phyloP scores from a whole-genome alignment of 164 flowering plant species.

The Macadamia tetraphylla region DNA sequence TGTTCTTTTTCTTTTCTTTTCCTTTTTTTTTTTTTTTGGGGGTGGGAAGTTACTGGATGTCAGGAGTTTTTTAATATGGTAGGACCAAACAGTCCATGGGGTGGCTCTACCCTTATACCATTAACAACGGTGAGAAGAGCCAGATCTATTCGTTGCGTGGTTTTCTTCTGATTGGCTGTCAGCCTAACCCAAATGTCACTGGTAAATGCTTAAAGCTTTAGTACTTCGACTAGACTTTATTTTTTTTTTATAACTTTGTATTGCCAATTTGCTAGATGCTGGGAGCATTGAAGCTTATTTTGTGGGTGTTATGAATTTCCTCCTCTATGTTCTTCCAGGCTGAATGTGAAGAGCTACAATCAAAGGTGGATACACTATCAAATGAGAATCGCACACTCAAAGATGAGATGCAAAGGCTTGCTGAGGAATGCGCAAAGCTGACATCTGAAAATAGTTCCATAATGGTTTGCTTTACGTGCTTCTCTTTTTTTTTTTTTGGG shows the following conservation, averaged over 20 bases:
- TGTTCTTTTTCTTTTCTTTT: too few relatives aligned
- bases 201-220: background rate
- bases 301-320: too few relatives aligned
- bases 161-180: too few relatives aligned
- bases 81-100: too few relatives aligned
- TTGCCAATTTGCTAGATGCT: background rate
- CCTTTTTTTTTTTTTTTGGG: too few relatives aligned
- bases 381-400: conserved; percentile 55
- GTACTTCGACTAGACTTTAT: background rate
- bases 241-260: background rate
- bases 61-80: too few relatives aligned
- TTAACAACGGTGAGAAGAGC: too few relatives aligned
- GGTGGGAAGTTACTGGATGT: too few relatives aligned
- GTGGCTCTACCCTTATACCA: too few relatives aligned
- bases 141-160: too few relatives aligned
- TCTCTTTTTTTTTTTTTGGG: background rate
- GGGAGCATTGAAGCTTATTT: background rate
- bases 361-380: conserved; percentile 53
- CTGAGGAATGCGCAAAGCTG: conserved; percentile 72
- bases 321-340: conserved; percentile 39
- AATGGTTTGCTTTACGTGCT: conserved; percentile 34
- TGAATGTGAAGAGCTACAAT: conserved; percentile 88
- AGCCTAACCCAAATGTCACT: too few relatives aligned
- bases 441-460: conserved; percentile 66
- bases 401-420: conserved; percentile 60